A percentile compares a stretch with the other conserved stretches of the same genome.
These are phyloP conservation scores for Lodderomyces theae DNA, from an alignment of 1,139 yeast genomes.

Conservation along the genomic window DNA sequence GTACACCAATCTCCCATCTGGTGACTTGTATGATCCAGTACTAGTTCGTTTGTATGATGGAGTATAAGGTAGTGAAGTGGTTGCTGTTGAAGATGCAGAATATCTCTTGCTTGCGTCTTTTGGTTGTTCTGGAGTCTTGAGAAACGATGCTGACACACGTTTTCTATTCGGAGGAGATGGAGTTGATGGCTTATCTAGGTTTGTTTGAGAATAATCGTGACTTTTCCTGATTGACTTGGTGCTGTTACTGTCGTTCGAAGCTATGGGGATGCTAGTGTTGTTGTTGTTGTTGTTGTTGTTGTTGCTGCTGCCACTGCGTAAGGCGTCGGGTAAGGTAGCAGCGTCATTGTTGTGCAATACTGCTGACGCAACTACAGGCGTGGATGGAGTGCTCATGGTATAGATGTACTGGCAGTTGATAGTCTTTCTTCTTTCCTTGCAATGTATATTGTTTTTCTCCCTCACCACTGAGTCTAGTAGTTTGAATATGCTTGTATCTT, in stretches of 20 bases:
- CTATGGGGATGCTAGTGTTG: too few relatives aligned
- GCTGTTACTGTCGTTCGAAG: not conserved
- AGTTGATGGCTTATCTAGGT: constrained; percentile 21
- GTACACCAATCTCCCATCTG: constrained; percentile 29
- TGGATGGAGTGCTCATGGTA: constrained; percentile 27
- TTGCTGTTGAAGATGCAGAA: not conserved
- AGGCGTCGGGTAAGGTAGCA: too few relatives aligned
- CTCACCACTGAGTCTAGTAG: too few relatives aligned
- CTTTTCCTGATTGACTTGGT: not conserved
- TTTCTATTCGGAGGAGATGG: constrained; percentile 25
- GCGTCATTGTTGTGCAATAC: constrained; percentile 6
- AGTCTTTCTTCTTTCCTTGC: not conserved
- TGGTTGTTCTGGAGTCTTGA: constrained; percentile 34
- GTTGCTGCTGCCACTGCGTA: constrained; percentile 1
- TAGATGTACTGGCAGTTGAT: not conserved
- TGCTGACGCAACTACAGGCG: constrained; percentile 30
- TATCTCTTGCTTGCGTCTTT: constrained; percentile 6
- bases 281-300: not conserved
- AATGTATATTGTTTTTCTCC: not conserved
- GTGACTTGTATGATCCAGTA: constrained; percentile 31
- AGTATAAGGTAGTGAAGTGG: constrained; percentile 36
- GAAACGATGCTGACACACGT: constrained; percentile 17
- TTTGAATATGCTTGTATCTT: too few relatives aligned
- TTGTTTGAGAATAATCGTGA: not conserved
- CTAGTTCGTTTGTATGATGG: constrained; percentile 40